Evolutionary conservation across 1,284 basidiomycete genomes (phyloP).

Genomic region (Austropuccinia psidii): DNA sequence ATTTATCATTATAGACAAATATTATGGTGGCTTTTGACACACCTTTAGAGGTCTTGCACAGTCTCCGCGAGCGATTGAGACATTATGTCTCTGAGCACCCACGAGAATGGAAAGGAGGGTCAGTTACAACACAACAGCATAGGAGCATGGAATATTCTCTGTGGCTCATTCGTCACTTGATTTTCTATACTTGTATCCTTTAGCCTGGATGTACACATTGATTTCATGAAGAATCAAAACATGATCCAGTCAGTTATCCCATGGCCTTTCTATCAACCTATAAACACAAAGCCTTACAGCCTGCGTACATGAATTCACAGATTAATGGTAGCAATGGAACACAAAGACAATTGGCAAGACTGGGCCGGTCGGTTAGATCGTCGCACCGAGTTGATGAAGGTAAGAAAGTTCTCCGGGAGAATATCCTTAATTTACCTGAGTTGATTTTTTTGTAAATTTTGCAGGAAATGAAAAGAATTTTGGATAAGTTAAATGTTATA

Average conservation of each 20-base stretch:
- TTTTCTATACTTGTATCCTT: not conserved
- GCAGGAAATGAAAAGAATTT: constrained; percentile 60
- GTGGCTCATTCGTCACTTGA: too few relatives aligned
- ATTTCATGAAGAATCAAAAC: constrained; percentile 45
- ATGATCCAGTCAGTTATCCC: constrained; percentile 37
- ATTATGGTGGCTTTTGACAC: constrained; percentile 46
- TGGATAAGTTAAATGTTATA: constrained; percentile 64
- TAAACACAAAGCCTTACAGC: not conserved
- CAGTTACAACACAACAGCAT: too few relatives aligned
- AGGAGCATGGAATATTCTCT: too few relatives aligned
- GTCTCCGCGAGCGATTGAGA: constrained; percentile 57
- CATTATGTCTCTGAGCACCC: constrained; percentile 60
- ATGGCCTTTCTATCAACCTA: too few relatives aligned
- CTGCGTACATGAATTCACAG: constrained; percentile 40
- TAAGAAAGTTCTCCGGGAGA: not conserved
- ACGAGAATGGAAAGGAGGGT: constrained; percentile 60
- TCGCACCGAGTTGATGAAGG: constrained; percentile 45
- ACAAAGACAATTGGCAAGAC: constrained; percentile 75
- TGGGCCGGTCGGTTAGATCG: constrained; percentile 63
- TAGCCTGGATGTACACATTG: constrained; percentile 45
- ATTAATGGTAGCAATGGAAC: constrained; percentile 65
- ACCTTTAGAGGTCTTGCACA: constrained; percentile 54
- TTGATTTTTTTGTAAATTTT: constrained; percentile 56
- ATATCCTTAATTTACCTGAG: constrained; percentile 52
- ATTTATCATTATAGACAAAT: constrained; percentile 9